Conservation (phyloP, 257 asterid species). For the Coffea canephora region DNA sequence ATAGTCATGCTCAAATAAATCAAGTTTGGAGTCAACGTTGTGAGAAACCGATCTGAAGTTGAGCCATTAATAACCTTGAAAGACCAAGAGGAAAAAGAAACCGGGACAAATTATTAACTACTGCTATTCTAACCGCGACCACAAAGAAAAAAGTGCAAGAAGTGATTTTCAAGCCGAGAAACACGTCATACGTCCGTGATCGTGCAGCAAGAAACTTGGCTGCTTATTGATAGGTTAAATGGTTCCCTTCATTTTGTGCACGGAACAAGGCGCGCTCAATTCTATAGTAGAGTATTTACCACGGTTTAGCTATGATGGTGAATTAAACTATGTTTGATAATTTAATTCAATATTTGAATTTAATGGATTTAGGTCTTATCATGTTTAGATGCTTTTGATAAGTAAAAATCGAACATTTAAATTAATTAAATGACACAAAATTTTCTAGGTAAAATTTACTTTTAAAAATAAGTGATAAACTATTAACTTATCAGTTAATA, state of each 20-base stretch:
- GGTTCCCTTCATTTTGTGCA: not conserved
- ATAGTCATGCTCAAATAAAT: no score
- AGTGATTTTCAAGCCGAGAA: not conserved
- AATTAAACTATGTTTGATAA: not conserved
- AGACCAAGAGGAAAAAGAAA: not conserved
- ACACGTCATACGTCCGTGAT: not conserved
- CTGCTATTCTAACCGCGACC: not conserved
- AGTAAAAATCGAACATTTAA: no score
- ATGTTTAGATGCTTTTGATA: no score
- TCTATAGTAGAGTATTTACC: not conserved
- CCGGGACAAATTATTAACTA: not conserved
- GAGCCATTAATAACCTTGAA: no score
- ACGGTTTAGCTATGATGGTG: slow-evolving; percentile 7
- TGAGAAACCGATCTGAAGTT: no score
- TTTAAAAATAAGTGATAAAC: no score
- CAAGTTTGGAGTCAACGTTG: no score
- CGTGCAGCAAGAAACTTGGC: not conserved
- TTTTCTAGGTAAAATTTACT: no score
- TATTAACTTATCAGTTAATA: no score
- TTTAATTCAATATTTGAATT: no score
- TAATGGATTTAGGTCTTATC: no score
- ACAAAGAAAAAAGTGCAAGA: not conserved
- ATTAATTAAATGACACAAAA: no score
- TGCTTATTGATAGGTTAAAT: not conserved
- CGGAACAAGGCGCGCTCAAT: not conserved